phyloP scores from a whole-genome alignment of 2,329 filamentous ascomycete genomes.

The Neonectria coccinea region DNA sequence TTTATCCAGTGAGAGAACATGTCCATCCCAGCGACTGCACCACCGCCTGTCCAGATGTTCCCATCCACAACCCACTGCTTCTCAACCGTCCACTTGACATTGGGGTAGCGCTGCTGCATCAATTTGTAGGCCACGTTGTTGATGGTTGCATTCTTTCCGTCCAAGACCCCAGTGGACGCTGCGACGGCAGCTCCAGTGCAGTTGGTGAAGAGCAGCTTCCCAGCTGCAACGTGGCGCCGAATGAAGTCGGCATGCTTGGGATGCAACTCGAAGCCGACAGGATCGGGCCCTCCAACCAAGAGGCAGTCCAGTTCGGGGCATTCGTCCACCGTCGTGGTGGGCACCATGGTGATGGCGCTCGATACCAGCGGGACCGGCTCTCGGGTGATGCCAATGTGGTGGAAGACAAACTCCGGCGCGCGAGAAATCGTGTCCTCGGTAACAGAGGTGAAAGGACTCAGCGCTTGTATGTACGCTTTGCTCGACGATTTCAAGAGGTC shows the following conservation, averaged over 20 bases:
- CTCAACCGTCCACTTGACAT: slow-evolving; percentile 57
- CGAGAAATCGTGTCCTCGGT: slow-evolving; percentile 35
- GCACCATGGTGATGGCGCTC: slow-evolving; percentile 38
- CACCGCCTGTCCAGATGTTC: slow-evolving; percentile 60
- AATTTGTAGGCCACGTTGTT: slow-evolving; percentile 52
- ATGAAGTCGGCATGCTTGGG: slow-evolving; percentile 49
- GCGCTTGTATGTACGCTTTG: slow-evolving; percentile 32
- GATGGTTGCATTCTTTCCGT: slow-evolving; percentile 57
- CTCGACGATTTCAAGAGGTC: slow-evolving; percentile 48
- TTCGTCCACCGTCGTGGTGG: slow-evolving; percentile 49
- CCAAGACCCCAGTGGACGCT: slow-evolving; percentile 52
- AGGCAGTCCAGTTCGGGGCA: slow-evolving; percentile 54
- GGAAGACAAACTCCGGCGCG: slow-evolving; percentile 48
- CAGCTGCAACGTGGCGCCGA: slow-evolving; percentile 49
- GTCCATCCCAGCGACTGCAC: slow-evolving; percentile 59
- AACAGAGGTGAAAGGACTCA: slow-evolving; percentile 32
- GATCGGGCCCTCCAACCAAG: slow-evolving; percentile 50
- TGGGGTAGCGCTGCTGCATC: slow-evolving; percentile 49
- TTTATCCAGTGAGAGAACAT: slow-evolving; percentile 54
- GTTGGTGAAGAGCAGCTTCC: slow-evolving; percentile 51
- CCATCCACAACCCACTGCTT: slow-evolving; percentile 59
- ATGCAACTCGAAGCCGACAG: slow-evolving; percentile 43
- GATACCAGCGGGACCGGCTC: slow-evolving; percentile 43
- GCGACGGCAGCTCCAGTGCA: slow-evolving; percentile 53
- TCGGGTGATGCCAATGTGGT: slow-evolving; percentile 50